These are phyloP conservation scores for Cutaneotrichosporon cutaneum DNA, from an alignment of 1,284 basidiomycete species.

Conservation along the genomic window DNA sequence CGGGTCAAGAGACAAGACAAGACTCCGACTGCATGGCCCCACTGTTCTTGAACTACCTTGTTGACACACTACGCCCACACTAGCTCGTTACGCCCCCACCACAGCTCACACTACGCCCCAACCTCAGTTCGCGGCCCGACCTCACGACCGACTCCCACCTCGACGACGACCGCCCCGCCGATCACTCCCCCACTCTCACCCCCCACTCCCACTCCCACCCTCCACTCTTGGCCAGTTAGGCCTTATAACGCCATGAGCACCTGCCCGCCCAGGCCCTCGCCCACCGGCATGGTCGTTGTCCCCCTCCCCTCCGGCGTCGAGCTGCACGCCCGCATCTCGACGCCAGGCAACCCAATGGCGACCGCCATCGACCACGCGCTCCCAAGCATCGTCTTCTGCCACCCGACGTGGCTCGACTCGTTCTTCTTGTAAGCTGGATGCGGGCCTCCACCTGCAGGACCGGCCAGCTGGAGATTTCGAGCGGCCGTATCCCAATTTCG, in stretches of 20 bases:
- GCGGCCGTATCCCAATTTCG: no score
- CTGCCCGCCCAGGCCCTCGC: constrained; percentile 36
- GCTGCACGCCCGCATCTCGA: constrained; percentile 16
- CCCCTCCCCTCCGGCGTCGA: constrained; percentile 8
- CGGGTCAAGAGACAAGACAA: no score
- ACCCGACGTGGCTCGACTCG: constrained; percentile 22
- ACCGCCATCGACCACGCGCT: constrained; percentile 1
- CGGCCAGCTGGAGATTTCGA: no score
- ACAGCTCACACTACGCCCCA: no score
- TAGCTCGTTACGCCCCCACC: no score
- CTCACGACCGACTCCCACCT: no score
- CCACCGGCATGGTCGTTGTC: constrained; percentile 5
- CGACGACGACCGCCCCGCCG: neutral
- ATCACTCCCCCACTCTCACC: constrained; percentile 7
- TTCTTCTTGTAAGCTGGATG: constrained; percentile 17
- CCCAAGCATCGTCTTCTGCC: constrained; percentile 23
- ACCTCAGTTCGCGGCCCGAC: no score
- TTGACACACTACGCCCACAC: no score
- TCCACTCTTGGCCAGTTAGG: no score
- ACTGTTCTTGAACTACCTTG: no score
- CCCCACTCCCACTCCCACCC: constrained; percentile 20
- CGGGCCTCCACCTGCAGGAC: neutral
- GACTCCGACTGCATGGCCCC: no score
- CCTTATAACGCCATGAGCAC: constrained; percentile 68
- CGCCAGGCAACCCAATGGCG: neutral